Base-by-base conservation (phyloP, 2,329 filamentous ascomycete genomes). In the Sclerotinia borealis region DNA sequence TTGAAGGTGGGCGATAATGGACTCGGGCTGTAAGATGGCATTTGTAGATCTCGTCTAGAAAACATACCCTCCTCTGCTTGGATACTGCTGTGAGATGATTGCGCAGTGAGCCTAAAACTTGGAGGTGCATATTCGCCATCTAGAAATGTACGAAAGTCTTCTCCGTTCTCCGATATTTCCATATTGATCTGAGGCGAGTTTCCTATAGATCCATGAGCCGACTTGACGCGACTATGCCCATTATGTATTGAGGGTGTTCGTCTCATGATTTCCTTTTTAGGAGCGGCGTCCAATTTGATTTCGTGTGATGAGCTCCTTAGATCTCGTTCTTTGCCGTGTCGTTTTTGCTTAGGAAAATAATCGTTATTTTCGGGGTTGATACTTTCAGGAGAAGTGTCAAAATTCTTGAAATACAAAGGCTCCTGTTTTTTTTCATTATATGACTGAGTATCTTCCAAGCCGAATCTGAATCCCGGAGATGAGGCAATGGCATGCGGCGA, bases 1-100 rank as follows among this genome's bases (percentile, higher is more conserved):
- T 66, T 66, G 1, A 67, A 39, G 5, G 36, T 25, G 17, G 36
- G 34, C 17, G 45, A 43, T 36, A 63, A 31, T 22, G 61, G 52
- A 10, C 25, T 50, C 1, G 54, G 48, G 39, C 29, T 43, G 17
- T 45, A 49, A 25, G 56, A 55, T 36, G 27, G 2, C 15, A 9
- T 43, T 64, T 48, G 29, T 27, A 39, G 22, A 7, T 37, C 22
- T 3, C 41, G 39, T 43, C 55, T 55, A 45, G 41, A 58, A 48
- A 62, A 62, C 60, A 62, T 34, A 27, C 60, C 60, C 34, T 62
- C 60, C 29, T 62, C 60, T 41, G 60, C 50, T 56, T 58, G 50
- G 1, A 62, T 62, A 15, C 60, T 62, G n/a, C 36, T 62, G 25
- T 45, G 41, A 7, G 60, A 62, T 39, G 31, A 4, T 56, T 48